These are phyloP conservation scores for Saturnispora zaruensis DNA, from an alignment of 805 yeast genomes.

Conservation along the genomic window DNA sequence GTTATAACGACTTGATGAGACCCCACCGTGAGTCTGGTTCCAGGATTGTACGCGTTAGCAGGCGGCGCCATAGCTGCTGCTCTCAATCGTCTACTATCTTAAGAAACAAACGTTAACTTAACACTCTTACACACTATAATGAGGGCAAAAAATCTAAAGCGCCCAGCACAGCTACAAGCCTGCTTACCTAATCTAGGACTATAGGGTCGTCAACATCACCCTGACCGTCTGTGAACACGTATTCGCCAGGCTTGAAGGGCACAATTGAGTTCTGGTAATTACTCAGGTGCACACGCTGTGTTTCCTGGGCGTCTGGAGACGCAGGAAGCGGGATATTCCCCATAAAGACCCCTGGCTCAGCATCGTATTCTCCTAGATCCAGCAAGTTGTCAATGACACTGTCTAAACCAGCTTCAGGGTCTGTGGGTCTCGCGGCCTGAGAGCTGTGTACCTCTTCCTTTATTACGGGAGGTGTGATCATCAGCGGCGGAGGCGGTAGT, in stretches of 20 bases:
- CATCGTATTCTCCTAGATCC: slow-evolving; percentile 4
- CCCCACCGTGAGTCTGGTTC: slow-evolving; percentile 43
- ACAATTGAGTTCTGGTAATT: neutral
- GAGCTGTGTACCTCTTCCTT: neutral
- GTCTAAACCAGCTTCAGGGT: neutral
- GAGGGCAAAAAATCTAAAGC: neutral
- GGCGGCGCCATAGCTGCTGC: slow-evolving; percentile 13
- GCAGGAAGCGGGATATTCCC: slow-evolving; percentile 7
- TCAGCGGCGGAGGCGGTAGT: neutral
- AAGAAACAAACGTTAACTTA: neutral
- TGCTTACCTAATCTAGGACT: slow-evolving; percentile 20
- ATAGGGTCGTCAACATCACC: slow-evolving; percentile 28
- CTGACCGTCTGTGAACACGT: slow-evolving; percentile 24
- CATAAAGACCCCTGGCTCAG: slow-evolving; percentile 7
- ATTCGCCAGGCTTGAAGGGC: neutral
- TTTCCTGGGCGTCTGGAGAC: slow-evolving; percentile 12
- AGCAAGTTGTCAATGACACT: neutral
- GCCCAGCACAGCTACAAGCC: neutral
- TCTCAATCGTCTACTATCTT: neutral
- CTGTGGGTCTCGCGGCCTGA: neutral
- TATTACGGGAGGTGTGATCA: neutral
- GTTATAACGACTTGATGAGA: slow-evolving; percentile 37
- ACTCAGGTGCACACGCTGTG: neutral
- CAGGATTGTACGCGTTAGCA: slow-evolving; percentile 26
- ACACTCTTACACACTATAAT: neutral